phyloP scores from a whole-genome alignment of 331 rosid genomes.

The Erythrophleum ivorense region DNA sequence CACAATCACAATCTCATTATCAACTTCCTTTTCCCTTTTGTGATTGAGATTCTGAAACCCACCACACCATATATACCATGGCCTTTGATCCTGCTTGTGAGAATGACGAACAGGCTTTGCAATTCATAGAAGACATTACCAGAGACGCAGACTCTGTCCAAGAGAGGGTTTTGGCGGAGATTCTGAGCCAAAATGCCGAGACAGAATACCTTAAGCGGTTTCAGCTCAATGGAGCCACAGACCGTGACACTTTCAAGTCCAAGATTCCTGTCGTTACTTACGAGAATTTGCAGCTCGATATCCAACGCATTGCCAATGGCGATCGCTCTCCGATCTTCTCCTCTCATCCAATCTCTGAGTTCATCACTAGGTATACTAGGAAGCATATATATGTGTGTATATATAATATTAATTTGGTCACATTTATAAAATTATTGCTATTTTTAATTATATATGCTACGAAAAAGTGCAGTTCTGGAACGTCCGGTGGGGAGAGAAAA shows the following conservation, averaged over 20 bases:
- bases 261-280: conserved; percentile 72
- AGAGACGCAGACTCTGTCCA: conserved; percentile 57
- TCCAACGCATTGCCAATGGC: conserved; percentile 84
- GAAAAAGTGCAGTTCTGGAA: conserved; percentile 72
- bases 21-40: neutral
- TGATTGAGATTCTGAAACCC: neutral
- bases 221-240: conserved; percentile 63
- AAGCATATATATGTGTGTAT: neutral
- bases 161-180: conserved; percentile 59
- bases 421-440: neutral
- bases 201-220: conserved; percentile 72
- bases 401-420: neutral
- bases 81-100: conserved; percentile 49
- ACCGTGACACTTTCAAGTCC: conserved; percentile 65
- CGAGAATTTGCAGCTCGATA: conserved; percentile 70
- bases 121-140: conserved; percentile 69
- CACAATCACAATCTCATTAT: neutral
- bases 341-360: conserved; percentile 77
- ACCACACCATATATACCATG: conserved; percentile 41
- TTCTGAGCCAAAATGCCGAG: conserved; percentile 61
- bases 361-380: conserved; percentile 71
- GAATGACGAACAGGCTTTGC: conserved; percentile 59
- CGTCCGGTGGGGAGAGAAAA: conserved; percentile 87
- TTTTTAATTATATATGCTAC: neutral
- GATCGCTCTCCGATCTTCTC: conserved; percentile 78